Percentiles rank a stretch among this genome's conserved stretches.
Evolutionary conservation across 1,284 basidiomycete genomes (phyloP).

Genomic region (Takashimella tepidaria): DNA sequence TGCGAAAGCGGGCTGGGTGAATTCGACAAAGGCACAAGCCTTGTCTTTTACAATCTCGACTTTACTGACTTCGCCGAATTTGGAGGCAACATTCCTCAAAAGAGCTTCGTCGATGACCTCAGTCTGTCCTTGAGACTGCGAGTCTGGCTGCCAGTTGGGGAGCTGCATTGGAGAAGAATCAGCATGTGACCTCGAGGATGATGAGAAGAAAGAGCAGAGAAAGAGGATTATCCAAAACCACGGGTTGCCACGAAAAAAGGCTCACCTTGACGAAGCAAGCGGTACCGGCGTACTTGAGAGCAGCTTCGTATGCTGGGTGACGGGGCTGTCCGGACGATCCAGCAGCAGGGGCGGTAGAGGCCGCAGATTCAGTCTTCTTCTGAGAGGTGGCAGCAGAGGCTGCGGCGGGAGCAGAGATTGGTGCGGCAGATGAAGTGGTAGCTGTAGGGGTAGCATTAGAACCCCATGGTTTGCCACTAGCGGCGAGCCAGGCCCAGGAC

Average conservation of each 20-base stretch:
- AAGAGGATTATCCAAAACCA: no score
- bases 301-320: conserved; percentile 57
- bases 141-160: conserved; percentile 44
- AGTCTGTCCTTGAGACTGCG: conserved; percentile 55
- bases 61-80: conserved; percentile 83
- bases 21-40: conserved; percentile 94
- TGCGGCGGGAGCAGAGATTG: conserved; percentile 50
- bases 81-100: conserved; percentile 59
- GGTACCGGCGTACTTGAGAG: conserved; percentile 59
- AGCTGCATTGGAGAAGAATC: conserved; percentile 27
- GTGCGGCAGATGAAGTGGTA: conserved; percentile 50
- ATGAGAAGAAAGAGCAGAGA: conserved; percentile 2
- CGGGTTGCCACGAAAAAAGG: conserved; percentile 5
- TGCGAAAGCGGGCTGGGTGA: conserved; percentile 69
- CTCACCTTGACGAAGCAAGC: conserved; percentile 84
- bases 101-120: conserved; percentile 63
- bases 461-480: conserved; percentile 61
- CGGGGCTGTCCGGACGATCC: conserved; percentile 19
- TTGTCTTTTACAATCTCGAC: conserved; percentile 81
- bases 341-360: conserved; percentile 16
- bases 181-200: not conserved
- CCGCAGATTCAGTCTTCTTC: conserved; percentile 7
- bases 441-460: conserved; percentile 47
- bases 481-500: conserved; percentile 88
- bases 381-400: conserved; percentile 24